Conservation (phyloP, 2,329 filamentous ascomycete genomes). For the Incumbomyces lentus region DNA sequence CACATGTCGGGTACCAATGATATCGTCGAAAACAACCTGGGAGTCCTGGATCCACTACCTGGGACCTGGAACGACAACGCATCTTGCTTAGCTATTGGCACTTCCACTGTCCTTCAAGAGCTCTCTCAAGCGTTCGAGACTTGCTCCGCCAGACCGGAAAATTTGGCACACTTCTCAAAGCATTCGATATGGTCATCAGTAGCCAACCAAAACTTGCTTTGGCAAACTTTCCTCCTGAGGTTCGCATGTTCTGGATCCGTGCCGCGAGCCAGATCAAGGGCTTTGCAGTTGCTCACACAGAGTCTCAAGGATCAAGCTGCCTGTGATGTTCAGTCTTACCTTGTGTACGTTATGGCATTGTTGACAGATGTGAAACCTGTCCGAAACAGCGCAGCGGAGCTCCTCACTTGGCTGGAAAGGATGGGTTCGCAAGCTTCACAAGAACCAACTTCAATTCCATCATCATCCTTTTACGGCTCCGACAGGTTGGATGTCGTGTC, state of each 20-base stretch:
- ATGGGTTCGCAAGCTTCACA: conserved; percentile 11
- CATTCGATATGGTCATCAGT: conserved; percentile 28
- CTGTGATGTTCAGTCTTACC: conserved; percentile 62
- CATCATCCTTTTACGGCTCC: not conserved
- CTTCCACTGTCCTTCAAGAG: conserved; percentile 28
- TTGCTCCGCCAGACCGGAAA: conserved; percentile 24
- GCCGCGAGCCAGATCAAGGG: conserved; percentile 47
- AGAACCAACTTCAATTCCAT: conserved; percentile 35
- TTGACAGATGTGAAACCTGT: conserved; percentile 68
- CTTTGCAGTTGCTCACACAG: conserved; percentile 10
- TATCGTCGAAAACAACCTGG: conserved; percentile 22
- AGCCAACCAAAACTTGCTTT: conserved; percentile 3
- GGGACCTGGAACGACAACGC: conserved; percentile 25
- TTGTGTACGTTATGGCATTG: conserved; percentile 72
- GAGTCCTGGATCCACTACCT: conserved; percentile 25
- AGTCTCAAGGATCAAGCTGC: conserved; percentile 49
- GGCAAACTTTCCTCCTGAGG: conserved; percentile 16
- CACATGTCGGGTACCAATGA: conserved; percentile 17
- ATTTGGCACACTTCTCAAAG: conserved; percentile 26
- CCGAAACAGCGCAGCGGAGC: conserved; percentile 52
- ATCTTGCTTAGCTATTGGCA: conserved; percentile 26
- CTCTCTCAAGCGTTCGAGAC: conserved; percentile 30
- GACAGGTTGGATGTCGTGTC: not conserved
- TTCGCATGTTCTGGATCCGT: conserved; percentile 15
- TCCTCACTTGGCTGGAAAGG: not conserved